Evolutionary conservation across 2,329 filamentous ascomycete species (phyloP), one percentile per base, ranked within the genome.

Genomic region (Cyphellophora attinorum): DNA sequence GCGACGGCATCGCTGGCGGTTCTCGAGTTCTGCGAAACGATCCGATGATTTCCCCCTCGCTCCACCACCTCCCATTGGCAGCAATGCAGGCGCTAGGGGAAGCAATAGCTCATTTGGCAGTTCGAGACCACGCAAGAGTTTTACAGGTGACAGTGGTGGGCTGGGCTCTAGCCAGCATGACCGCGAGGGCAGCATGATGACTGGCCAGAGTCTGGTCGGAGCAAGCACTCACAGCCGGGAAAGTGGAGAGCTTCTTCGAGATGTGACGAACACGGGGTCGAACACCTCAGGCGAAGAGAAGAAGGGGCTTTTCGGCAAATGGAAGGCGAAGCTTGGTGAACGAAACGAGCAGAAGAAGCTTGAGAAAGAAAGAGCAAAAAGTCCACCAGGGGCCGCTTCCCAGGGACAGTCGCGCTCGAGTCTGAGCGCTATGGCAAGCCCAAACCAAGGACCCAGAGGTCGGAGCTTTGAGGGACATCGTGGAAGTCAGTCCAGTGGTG

Each of bases 1-100:
- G 57, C 81, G 79, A 51, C 75, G 71, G 38, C 76, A 81, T 17
- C 74, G 73, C 64, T 85, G 85, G 64, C 68, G 86, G 34, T 81
- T 85, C 12, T 78, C 78, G 13, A 70, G 59, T 3, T 55, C 61
- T 2, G 46, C 57, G 2, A 63, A 69, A 35, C 76, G 71, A 41
- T 73, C 79, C 19, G 76, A 78, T 29, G 59, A 67, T 8, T 55
- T 65, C 15, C 63, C 46, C 29, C 58, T 48, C 40, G 59, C 37
- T 37, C 72, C 44, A 54, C 64, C 39, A 55, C 70, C 34, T 59
- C 70, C 35, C 53, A 62, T 79, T n/a, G 79, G 77, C 10, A 66
- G 71, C 8, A 81, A 81, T 42, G 64, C 68, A 6, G 69, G 72
- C 36, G 78, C 78, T 2, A 76, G 78, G 46, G 65, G 70, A 40